Evolutionary conservation across 306 rosid species (phyloP).

Genomic region (Quercus bicolor): DNA sequence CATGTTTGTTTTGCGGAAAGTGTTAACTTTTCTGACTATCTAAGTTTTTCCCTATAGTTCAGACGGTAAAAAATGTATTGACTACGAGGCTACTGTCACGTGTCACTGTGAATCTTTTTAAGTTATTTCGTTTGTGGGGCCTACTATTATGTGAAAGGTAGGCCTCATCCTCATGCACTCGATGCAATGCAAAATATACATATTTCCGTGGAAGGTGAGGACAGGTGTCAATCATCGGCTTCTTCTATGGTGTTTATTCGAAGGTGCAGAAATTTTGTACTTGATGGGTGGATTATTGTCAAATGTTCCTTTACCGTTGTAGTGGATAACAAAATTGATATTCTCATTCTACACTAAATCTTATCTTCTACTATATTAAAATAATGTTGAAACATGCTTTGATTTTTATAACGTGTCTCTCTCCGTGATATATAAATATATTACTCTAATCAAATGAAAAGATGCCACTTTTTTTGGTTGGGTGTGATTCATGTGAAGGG

Average conservation of each 20-base stretch:
- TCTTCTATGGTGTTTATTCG: neutral
- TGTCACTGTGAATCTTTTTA: neutral
- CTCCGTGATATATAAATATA: neutral
- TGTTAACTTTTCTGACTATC: neutral
- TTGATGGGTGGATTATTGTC: too few species aligned
- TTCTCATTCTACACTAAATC: neutral
- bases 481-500: neutral
- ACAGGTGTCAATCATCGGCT: neutral
- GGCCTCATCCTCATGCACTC: too few species aligned
- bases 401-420: too few species aligned
- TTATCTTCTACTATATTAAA: neutral
- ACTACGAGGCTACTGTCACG: conserved; percentile 16
- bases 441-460: neutral
- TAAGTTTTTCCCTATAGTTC: too few species aligned
- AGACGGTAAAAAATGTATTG: neutral
- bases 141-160: too few species aligned
- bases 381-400: too few species aligned
- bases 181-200: too few species aligned
- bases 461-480: neutral
- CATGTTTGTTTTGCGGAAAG: neutral
- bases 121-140: neutral
- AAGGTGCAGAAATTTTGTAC: neutral
- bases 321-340: neutral
- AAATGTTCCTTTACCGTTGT: neutral
- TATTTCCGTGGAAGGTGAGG: too few species aligned